These are phyloP conservation scores for Nyctanthes arbortristis DNA, from an alignment of 257 asterid species.

Conservation along the genomic window DNA sequence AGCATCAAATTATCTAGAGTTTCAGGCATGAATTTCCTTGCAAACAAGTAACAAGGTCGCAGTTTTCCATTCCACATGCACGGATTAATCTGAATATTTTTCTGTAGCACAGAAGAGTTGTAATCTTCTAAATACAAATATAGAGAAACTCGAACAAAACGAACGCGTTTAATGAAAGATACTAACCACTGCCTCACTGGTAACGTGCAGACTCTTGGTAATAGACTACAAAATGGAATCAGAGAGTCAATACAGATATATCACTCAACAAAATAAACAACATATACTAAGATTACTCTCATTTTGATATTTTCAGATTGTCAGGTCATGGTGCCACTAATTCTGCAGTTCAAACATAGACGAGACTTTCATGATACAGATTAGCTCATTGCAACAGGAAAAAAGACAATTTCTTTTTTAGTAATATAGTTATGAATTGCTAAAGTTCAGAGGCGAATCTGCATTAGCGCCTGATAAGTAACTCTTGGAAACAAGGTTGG, in stretches of 20 bases:
- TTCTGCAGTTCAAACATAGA: no score
- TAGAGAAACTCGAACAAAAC: conserved; percentile 1
- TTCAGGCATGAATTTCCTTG: conserved; percentile 46
- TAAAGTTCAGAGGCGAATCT: background rate
- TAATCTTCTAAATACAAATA: conserved; percentile 14
- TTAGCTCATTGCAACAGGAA: background rate
- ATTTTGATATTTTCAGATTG: no score
- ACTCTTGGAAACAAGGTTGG: background rate
- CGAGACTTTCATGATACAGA: no score
- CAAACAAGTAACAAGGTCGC: conserved; percentile 69
- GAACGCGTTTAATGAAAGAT: conserved; percentile 21
- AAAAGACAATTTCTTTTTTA: background rate
- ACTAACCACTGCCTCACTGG: conserved; percentile 74
- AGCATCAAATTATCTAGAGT: conserved; percentile 37
- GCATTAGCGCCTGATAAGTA: background rate
- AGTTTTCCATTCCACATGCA: conserved; percentile 90
- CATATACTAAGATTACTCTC: conserved; percentile 14
- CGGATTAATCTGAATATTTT: conserved; percentile 48
- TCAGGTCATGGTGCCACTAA: no score
- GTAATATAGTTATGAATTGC: background rate
- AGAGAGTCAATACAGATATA: no score
- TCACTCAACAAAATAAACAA: no score
- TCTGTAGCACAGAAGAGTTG: conserved; percentile 47
- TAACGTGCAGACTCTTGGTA: conserved; percentile 71
- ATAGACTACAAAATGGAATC: conserved; percentile 83